Percentiles rank a stretch among this genome's conserved stretches.
These are phyloP conservation scores for Plasmopara muralis DNA, from an alignment of 352 stramenopile genomes.

Conservation along the genomic window DNA sequence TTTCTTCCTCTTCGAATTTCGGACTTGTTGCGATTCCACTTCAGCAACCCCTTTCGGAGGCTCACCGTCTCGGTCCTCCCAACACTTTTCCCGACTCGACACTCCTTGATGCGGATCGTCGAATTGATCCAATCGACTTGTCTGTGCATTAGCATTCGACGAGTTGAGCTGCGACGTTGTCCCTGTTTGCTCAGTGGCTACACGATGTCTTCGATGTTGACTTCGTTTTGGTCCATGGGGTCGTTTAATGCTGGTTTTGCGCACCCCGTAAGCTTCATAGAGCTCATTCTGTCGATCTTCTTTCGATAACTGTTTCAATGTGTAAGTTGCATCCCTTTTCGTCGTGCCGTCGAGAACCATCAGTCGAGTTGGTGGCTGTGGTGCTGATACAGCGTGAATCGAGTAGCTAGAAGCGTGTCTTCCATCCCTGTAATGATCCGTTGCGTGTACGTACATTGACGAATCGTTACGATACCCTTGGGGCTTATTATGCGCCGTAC, in stretches of 20 bases:
- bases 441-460: constrained; percentile 25
- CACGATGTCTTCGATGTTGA: constrained; percentile 46
- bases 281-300: constrained; percentile 49
- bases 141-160: constrained; percentile 19
- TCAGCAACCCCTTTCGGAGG: constrained; percentile 8
- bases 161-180: constrained; percentile 22
- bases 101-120: constrained; percentile 14
- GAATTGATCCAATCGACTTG: constrained; percentile 25
- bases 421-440: constrained; percentile 15
- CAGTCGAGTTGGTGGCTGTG: constrained; percentile 30
- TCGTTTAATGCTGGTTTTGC: constrained; percentile 4
- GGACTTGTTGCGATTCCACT: constrained; percentile 3
- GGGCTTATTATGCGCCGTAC: constrained; percentile 6
- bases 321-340: constrained; percentile 10
- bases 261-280: constrained; percentile 63
- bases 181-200: constrained; percentile 34
- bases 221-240: constrained; percentile 45
- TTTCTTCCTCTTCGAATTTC: constrained; percentile 32
- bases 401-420: constrained; percentile 23
- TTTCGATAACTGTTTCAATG: constrained; percentile 30
- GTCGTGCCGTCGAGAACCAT: constrained; percentile 38
- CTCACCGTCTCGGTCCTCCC: constrained; percentile 9
- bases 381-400: constrained; percentile 9
- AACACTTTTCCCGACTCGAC: constrained; percentile 8
- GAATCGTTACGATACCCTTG: constrained; percentile 31